Percentiles rank a stretch among this genome's conserved stretches.
These are phyloP conservation scores for Rhizoctonia solani DNA, from an alignment of 1,284 basidiomycete species.

Conservation along the genomic window DNA sequence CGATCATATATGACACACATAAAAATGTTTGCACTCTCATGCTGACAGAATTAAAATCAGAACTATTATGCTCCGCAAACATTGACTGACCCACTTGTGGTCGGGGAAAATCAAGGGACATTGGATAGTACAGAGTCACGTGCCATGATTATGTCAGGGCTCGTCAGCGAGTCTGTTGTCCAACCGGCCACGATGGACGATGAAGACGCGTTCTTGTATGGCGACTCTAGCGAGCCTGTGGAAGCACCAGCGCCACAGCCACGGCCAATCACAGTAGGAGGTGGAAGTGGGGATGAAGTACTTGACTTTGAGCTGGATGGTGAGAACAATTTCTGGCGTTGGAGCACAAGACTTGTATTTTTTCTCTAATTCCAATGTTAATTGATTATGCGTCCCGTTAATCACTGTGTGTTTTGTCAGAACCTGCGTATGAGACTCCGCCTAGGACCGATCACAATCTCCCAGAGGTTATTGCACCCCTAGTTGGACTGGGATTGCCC, in stretches of 20 bases:
- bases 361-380: slow-evolving; percentile 34
- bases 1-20: no score
- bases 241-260: background rate
- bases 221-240: slow-evolving; percentile 32
- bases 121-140: background rate
- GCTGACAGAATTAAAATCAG: no score
- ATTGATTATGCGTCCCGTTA: slow-evolving; percentile 20
- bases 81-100: no score
- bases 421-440: slow-evolving; percentile 30
- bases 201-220: slow-evolving; percentile 40
- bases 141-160: background rate
- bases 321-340: slow-evolving; percentile 32
- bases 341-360: slow-evolving; percentile 25
- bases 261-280: background rate
- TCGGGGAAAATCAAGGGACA: no score
- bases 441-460: slow-evolving; percentile 26
- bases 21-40: no score
- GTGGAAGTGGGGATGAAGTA: slow-evolving; percentile 23
- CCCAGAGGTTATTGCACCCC: background rate
- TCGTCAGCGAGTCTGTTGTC: slow-evolving; percentile 20
- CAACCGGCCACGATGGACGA: slow-evolving; percentile 36
- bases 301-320: slow-evolving; percentile 33
- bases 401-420: slow-evolving; percentile 29
- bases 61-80: no score
- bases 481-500: slow-evolving; percentile 22